These are phyloP conservation scores for Chytriomyces hyalinus DNA, from an alignment of 192 early-diverging fungal species.

Conservation along the genomic window DNA sequence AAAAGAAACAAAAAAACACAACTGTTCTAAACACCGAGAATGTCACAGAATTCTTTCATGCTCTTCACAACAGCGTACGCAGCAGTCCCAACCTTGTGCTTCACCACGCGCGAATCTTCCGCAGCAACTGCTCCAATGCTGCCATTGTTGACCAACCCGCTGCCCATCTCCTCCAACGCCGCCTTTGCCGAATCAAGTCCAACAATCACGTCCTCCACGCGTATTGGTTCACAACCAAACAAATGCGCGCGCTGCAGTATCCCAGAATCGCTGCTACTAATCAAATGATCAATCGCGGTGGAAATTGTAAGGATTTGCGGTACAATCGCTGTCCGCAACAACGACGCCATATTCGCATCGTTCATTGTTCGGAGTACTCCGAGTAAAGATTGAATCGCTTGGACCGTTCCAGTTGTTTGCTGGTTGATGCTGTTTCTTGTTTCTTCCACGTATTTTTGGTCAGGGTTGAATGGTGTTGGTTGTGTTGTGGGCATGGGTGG, in stretches of 20 bases:
- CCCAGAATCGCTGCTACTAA: not conserved
- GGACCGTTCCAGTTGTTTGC: conserved; percentile 17
- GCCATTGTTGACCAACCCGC: not conserved
- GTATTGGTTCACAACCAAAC: not conserved
- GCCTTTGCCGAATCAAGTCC: not conserved
- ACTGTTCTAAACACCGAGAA: conserved; percentile 16
- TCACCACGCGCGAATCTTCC: conserved; percentile 5
- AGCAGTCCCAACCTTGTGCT: conserved; percentile 18
- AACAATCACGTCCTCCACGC: not conserved
- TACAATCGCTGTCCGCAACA: not conserved
- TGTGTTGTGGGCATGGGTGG: no score
- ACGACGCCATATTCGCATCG: not conserved
- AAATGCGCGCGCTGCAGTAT: not conserved
- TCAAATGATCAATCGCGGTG: not conserved
- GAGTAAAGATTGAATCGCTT: conserved; percentile 10
- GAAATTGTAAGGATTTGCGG: conserved; percentile 13
- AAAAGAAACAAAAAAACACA: not conserved
- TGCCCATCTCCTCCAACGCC: not conserved
- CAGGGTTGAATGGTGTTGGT: not conserved
- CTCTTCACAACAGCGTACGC: conserved; percentile 17
- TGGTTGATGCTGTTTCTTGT: not conserved
- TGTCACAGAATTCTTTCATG: conserved; percentile 36
- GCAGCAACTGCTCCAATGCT: not conserved
- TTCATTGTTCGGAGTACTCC: not conserved
- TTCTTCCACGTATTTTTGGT: not conserved